A percentile compares a stretch with the other conserved stretches of the same genome.
Evolutionary conservation across 208 protist species (phyloP).

Genomic region (Leptomonas seymouri): DNA sequence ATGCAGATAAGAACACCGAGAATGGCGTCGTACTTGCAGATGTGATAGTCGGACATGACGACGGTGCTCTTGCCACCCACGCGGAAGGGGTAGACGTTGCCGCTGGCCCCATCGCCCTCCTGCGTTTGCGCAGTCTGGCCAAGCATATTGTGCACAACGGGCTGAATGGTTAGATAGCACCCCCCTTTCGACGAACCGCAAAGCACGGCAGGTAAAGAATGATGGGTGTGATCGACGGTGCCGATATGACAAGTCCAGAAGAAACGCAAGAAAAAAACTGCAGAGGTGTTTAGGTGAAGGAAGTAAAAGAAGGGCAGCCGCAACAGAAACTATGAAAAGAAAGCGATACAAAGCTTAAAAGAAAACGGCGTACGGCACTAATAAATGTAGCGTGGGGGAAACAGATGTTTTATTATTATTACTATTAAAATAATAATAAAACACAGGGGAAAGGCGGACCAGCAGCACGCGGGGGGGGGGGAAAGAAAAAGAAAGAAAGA

Average conservation of each 20-base stretch:
- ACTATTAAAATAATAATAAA: no score
- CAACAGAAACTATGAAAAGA: no score
- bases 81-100: constrained; percentile 37
- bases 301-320: no score
- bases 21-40: constrained; percentile 78
- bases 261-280: no score
- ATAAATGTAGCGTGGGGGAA: neutral
- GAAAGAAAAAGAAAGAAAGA: no score
- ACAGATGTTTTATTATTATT: neutral
- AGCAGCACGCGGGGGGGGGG: no score
- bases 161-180: no score
- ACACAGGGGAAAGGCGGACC: no score
- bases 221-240: no score
- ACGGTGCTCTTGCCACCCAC: constrained; percentile 55
- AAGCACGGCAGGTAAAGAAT: no score
- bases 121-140: constrained; percentile 1
- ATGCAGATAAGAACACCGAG: constrained; percentile 74
- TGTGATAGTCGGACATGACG: constrained; percentile 82
- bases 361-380: constrained; percentile 1
- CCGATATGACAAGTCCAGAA: no score
- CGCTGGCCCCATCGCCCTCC: neutral
- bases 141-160: constrained; percentile 5
- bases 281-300: no score
- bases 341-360: neutral
- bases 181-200: constrained; percentile 11